A percentile compares a stretch with the other conserved stretches of the same genome.
These are phyloP conservation scores for Aspergillus heteromorphus DNA, from an alignment of 495 filamentous ascomycete species.

Conservation along the genomic window DNA sequence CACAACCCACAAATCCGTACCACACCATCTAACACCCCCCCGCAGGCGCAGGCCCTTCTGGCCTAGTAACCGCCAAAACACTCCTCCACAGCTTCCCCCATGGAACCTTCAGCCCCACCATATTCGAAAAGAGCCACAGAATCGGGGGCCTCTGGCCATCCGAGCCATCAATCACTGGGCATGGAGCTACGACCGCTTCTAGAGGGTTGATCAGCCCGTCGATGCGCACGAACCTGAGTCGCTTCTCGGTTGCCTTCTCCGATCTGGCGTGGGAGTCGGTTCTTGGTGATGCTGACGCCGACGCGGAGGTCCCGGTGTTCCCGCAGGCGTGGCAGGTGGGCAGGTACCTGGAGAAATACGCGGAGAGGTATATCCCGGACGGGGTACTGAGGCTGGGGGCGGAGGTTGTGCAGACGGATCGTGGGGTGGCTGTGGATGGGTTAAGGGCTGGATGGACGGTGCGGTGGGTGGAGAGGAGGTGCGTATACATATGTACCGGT, in stretches of 20 bases:
- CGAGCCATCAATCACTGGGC: neutral
- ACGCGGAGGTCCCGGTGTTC: constrained; percentile 50
- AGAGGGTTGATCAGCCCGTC: constrained; percentile 50
- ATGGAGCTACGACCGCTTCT: neutral
- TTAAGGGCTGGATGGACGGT: constrained; percentile 49
- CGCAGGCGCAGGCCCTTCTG: constrained; percentile 72
- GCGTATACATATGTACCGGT: neutral
- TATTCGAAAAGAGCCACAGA: constrained; percentile 61
- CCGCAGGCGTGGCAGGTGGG: constrained; percentile 75
- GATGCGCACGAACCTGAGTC: constrained; percentile 76
- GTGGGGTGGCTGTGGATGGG: constrained; percentile 18
- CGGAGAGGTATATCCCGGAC: constrained; percentile 47
- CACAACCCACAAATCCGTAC: neutral
- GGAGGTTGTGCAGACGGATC: constrained; percentile 45
- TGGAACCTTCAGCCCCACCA: constrained; percentile 58
- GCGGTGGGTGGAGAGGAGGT: constrained; percentile 32
- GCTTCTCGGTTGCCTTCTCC: constrained; percentile 73
- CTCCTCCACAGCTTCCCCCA: constrained; percentile 55
- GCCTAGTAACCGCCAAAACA: constrained; percentile 76
- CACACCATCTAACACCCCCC: neutral
- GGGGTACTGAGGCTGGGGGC: constrained; percentile 46
- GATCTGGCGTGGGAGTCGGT: constrained; percentile 65
- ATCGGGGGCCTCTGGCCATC: constrained; percentile 71
- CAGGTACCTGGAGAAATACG: constrained; percentile 62
- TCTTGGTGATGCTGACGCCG: constrained; percentile 16